These are phyloP conservation scores for Picea abies DNA, from an alignment of 83 land plant species.

Conservation along the genomic window DNA sequence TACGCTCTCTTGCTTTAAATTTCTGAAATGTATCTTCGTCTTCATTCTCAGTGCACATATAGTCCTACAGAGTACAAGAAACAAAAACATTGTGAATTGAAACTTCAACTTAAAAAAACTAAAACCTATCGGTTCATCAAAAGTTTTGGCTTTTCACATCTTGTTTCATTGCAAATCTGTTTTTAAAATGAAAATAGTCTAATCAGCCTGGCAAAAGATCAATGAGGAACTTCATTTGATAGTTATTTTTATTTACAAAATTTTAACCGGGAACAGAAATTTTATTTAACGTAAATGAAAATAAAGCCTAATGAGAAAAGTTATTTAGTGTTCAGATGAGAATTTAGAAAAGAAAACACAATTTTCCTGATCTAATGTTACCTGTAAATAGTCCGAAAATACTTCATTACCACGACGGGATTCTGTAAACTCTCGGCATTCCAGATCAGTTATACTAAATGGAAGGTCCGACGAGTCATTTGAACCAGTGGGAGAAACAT, in stretches of 20 bases:
- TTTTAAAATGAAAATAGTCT: background rate
- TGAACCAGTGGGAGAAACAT: background rate
- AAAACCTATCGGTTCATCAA: background rate
- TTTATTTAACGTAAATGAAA: background rate
- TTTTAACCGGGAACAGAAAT: background rate
- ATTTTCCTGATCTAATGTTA: background rate
- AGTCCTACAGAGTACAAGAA: background rate
- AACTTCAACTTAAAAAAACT: background rate
- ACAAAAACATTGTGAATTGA: background rate
- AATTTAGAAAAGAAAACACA: background rate
- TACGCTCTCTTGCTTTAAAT: slow-evolving; percentile 50
- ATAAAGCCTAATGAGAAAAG: background rate
- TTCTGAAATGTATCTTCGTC: slow-evolving; percentile 54
- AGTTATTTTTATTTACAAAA: background rate
- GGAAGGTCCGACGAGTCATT: background rate
- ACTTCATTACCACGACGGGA: slow-evolving; percentile 1
- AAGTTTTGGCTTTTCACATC: background rate
- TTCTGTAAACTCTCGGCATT: background rate
- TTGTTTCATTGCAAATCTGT: background rate
- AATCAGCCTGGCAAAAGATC: too few relatives aligned
- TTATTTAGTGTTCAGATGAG: background rate
- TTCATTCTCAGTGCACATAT: slow-evolving; percentile 36
- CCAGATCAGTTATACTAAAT: background rate
- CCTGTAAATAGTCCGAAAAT: too few relatives aligned
- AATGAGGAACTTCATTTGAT: too few relatives aligned